Base-by-base conservation (phyloP, 2,329 filamentous ascomycete genomes). In the Rosellinia necatrix region DNA sequence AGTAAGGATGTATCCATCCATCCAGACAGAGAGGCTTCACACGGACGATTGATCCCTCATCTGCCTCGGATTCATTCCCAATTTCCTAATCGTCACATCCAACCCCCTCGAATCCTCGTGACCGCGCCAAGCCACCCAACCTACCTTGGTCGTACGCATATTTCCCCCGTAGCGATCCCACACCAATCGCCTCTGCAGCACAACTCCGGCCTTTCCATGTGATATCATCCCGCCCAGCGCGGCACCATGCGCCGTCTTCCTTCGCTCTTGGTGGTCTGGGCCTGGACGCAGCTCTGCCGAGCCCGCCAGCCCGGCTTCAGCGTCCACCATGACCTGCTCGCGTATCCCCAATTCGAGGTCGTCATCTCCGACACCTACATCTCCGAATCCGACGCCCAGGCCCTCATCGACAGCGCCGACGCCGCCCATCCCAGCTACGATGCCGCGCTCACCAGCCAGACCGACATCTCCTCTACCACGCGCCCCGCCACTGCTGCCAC, bases 341-440 rank as follows among this genome's bases (percentile, higher is more conserved):
- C 91, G 15, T 91, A 89, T 74, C 92, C 92, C 9, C 91, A 97
- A 88, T 97, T 90, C 69, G 88, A 94, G 69, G 81, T 97, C 24
- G 75, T 88, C 32, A 92, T 93, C 70, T 84, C 87, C 6, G 83
- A 91, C 46, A 79, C 84, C 10, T 90, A 86, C 70, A 83, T 96
- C 42, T 83, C 87, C 25, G 87, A 92, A 64, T 74, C 81, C 29
- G 87, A 91, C 54, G 91, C 90, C 5, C 77, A 84, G 21, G 76
- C 80, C 4, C 79, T 87, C 4, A 75, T 93, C 44, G 75, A 81
- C 30, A 74, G 75, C 38, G 76, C 76, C 22, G 74, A 77, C 42
- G 66, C 74, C 42, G 68, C 71, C n/a, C 68, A 68, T 53, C 68
- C 71, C 22, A 67, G 69, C 56, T 72, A 71, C 49, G 70, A 75